Evolutionary conservation across 2,329 filamentous ascomycete species (phyloP).

Genomic region (Aureobasidium sp.): DNA sequence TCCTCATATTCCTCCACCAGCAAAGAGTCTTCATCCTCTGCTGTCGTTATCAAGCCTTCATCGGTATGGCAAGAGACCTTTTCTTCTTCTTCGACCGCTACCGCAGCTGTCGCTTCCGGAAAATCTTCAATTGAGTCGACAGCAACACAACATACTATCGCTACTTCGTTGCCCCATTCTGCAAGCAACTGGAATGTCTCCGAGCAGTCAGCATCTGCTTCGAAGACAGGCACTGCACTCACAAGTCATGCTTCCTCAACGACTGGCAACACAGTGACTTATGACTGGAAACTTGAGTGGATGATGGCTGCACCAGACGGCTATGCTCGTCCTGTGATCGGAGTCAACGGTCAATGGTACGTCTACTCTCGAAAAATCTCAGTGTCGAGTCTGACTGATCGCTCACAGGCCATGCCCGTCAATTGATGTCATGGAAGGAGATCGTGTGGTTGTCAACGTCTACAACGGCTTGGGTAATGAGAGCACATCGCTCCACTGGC

Average conservation of each 20-base stretch:
- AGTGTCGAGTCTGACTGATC: background rate
- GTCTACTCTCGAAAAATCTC: background rate
- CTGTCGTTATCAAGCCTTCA: background rate
- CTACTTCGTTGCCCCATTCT: background rate
- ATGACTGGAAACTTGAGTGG: slow-evolving; percentile 50
- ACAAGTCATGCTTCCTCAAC: background rate
- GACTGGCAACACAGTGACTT: slow-evolving; percentile 34
- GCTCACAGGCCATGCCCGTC: slow-evolving; percentile 53
- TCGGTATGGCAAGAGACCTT: background rate
- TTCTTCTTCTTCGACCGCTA: background rate
- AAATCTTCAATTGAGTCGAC: background rate
- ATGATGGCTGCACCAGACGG: slow-evolving; percentile 50
- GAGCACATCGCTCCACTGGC: slow-evolving; percentile 65
- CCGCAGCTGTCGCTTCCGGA: background rate
- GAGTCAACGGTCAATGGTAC: slow-evolving; percentile 62
- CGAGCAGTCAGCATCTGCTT: background rate
- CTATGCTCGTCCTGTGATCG: slow-evolving; percentile 46
- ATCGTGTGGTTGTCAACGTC: slow-evolving; percentile 62
- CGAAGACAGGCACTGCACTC: background rate
- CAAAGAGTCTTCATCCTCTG: background rate
- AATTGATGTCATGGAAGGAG: slow-evolving; percentile 66
- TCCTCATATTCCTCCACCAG: background rate
- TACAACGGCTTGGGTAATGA: slow-evolving; percentile 59
- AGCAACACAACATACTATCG: background rate
- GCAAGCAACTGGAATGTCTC: background rate